Evolutionary conservation across 805 yeast species (phyloP), one percentile per base, ranked within the genome.

Genomic region (Candida quercuum): DNA sequence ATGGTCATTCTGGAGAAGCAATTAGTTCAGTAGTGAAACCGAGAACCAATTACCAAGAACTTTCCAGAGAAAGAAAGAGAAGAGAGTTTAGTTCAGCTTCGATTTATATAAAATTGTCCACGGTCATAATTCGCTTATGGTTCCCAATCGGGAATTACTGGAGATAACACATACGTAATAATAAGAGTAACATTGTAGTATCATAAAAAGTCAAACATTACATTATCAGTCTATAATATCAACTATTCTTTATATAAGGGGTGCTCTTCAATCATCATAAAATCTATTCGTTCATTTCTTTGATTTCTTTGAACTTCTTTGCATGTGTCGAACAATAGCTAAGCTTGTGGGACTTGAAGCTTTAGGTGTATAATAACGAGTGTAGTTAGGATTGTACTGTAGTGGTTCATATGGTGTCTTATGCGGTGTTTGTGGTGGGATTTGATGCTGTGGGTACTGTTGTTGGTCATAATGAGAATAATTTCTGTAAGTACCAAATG

Each of bases 401-500:
- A 48, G 35, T 10, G 49, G 38, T 28, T 41, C 41, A 35, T 47
- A 44, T 2, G 51, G 49, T 4, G 48, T 42, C 28, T 46, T 56
- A 28, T 42, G 41, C 4, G 55, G 51, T 17, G 51, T 43, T 31
- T 40, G 45, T 24, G 51, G 50, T 11, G 36, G 14, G 10, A 35
- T 38, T 12, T 35, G 39, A 11, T 45, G 48, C 16, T 33, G 38
- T 19, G 28, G 35, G 24, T 25, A 33, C 3, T 28, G 32, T 24
- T 31, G 18, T 31, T 37, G 33, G 15, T 44, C 41, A 18, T 38
- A 39, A n/a, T 40, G 48, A 18, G 41, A 35, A 37, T 55, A 52
- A 27, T 61, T 59, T 46, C 62, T 60, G 40, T 63, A 63, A 6
- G 63, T 58, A 1, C 71, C 72, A 52, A 76, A 73, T 0, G 73